These are phyloP conservation scores for Candida suzukii DNA, from an alignment of 805 yeast species.

Conservation along the genomic window DNA sequence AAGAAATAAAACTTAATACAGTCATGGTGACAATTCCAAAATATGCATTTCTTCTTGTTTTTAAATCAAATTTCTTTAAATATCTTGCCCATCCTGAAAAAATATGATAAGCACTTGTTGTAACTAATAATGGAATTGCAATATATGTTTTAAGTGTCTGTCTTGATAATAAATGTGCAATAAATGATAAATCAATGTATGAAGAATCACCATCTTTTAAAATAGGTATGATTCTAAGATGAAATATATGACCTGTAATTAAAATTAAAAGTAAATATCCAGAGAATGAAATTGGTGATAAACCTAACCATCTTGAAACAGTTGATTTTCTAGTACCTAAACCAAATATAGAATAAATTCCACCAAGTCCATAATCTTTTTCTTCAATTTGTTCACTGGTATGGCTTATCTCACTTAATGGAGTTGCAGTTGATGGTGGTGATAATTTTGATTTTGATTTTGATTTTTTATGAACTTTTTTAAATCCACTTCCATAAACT, in stretches of 20 bases:
- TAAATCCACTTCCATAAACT: conserved; percentile 1
- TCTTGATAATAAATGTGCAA: conserved; percentile 31
- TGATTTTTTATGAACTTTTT: conserved; percentile 4
- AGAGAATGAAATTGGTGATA: conserved; percentile 51
- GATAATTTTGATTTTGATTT: conserved; percentile 1
- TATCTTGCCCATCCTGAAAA: conserved; percentile 47
- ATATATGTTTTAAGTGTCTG: conserved; percentile 3
- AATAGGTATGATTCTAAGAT: conserved; percentile 44
- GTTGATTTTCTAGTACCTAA: conserved; percentile 43
- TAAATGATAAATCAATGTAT: conserved; percentile 43
- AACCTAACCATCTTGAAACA: conserved; percentile 35
- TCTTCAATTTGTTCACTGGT: conserved; percentile 14
- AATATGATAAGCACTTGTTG: conserved; percentile 43
- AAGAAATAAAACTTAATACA: conserved; percentile 29
- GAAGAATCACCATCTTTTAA: conserved; percentile 59
- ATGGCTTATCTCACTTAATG: neutral
- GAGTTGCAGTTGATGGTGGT: neutral
- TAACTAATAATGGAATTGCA: conserved; percentile 29
- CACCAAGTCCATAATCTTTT: conserved; percentile 55
- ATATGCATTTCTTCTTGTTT: conserved; percentile 39
- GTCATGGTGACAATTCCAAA: conserved; percentile 29
- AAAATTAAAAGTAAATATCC: conserved; percentile 49
- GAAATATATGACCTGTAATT: conserved; percentile 37
- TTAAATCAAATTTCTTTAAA: conserved; percentile 30
- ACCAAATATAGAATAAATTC: conserved; percentile 48